A percentile compares a stretch with the other conserved stretches of the same genome.
Evolutionary conservation across 2,329 filamentous ascomycete species (phyloP).

Genomic region (Alternaria novae-zelandiae): DNA sequence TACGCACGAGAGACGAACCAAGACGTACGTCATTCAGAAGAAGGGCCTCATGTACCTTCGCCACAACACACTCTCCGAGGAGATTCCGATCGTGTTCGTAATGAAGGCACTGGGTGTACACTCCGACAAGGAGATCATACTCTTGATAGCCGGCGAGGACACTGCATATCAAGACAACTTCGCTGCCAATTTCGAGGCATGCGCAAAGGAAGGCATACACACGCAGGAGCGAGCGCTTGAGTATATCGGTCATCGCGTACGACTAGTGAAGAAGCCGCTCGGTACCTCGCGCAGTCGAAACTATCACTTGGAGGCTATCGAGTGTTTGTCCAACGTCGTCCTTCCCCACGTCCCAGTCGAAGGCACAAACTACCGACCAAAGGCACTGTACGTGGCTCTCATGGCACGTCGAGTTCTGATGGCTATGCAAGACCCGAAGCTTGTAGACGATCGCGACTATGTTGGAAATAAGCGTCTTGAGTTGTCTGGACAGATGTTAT

Average conservation of each 20-base stretch:
- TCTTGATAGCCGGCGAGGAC: conserved; percentile 87
- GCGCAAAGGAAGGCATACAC: conserved; percentile 79
- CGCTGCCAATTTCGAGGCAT: conserved; percentile 92
- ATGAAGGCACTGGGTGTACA: conserved; percentile 93
- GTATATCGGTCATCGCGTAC: conserved; percentile 81
- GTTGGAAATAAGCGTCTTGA: conserved; percentile 97
- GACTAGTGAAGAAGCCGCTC: conserved; percentile 72
- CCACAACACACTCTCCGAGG: conserved; percentile 91
- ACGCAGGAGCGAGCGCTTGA: conserved; percentile 96
- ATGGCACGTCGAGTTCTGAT: conserved; percentile 97
- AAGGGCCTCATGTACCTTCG: conserved; percentile 89
- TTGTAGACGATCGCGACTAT: conserved; percentile 96
- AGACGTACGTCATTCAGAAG: conserved; percentile 93
- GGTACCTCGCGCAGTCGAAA: conserved; percentile 67
- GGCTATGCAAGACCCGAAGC: conserved; percentile 84
- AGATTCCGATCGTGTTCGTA: conserved; percentile 92
- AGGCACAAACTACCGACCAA: conserved; percentile 93
- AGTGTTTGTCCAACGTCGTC: conserved; percentile 89
- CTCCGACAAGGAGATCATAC: conserved; percentile 92
- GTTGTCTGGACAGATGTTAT: conserved; percentile 90
- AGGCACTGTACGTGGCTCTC: conserved; percentile 93
- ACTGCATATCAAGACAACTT: conserved; percentile 93
- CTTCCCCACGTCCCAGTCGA: conserved; percentile 93
- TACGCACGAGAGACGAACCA: conserved; percentile 96
- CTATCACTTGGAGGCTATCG: conserved; percentile 87